Evolutionary conservation across 176 grass and related monocot genomes (phyloP).

Genomic region (Chrysopogon serrulatus): DNA sequence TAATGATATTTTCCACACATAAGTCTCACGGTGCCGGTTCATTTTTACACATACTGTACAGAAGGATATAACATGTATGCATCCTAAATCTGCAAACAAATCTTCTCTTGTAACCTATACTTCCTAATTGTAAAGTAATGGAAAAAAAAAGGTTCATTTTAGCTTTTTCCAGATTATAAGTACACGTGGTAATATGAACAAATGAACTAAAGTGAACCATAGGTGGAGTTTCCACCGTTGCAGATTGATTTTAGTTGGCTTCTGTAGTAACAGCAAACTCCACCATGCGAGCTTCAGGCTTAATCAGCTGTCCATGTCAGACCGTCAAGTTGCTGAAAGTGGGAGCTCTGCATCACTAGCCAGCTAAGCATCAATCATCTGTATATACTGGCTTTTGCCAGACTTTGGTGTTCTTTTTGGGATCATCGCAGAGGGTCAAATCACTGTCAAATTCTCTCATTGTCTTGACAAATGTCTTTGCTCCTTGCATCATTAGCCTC

Average conservation of each 20-base stretch:
- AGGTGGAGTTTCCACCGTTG: background rate
- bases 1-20: background rate
- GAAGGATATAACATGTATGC: background rate
- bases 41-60: constrained; percentile 33
- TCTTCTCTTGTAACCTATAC: background rate
- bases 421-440: constrained; percentile 63
- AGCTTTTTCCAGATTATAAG: background rate
- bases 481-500: constrained; percentile 61
- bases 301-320: background rate
- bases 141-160: background rate
- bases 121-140: background rate
- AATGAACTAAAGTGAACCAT: background rate
- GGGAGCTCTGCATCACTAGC: background rate
- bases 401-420: constrained; percentile 70
- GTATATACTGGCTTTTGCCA: constrained; percentile 73
- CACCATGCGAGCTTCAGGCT: background rate
- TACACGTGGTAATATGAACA: constrained; percentile 9
- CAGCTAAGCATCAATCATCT: constrained; percentile 21
- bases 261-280: background rate
- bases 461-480: constrained; percentile 72
- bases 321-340: background rate
- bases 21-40: background rate
- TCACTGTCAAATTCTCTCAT: constrained; percentile 70
- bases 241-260: background rate
- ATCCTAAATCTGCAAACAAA: constrained; percentile 13